These are phyloP conservation scores for Coemansia sp. DNA, from an alignment of 192 early-diverging fungal genomes.

Conservation along the genomic window DNA sequence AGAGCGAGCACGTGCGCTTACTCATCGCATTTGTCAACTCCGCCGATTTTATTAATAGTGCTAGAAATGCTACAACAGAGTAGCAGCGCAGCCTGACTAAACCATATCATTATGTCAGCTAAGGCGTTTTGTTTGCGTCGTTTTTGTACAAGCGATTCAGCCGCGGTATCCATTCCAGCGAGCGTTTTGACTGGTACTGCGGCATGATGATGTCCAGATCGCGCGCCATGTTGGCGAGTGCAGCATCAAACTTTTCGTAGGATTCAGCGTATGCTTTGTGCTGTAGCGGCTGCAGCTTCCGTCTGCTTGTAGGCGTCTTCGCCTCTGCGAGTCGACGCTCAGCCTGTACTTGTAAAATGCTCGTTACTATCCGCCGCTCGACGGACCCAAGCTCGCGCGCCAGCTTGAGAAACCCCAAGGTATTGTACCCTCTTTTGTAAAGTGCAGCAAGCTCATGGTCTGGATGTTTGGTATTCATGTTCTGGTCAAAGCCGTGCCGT, in stretches of 20 bases:
- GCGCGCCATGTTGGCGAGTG: constrained; percentile 22
- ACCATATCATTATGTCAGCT: background rate
- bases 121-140: background rate
- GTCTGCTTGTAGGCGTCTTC: constrained; percentile 19
- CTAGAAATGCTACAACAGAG: background rate
- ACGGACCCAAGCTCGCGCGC: constrained; percentile 45
- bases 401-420: constrained; percentile 48
- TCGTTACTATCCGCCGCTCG: constrained; percentile 25
- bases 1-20: background rate
- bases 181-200: constrained; percentile 8
- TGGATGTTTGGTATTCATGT: background rate
- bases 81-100: background rate
- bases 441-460: constrained; percentile 3
- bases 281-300: constrained; percentile 17
- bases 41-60: too few relatives aligned
- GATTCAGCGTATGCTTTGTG: constrained; percentile 8
- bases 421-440: constrained; percentile 40
- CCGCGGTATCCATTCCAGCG: constrained; percentile 43
- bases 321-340: constrained; percentile 12
- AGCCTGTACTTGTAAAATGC: constrained; percentile 15
- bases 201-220: constrained; percentile 44
- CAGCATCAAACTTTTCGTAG: constrained; percentile 18
- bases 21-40: background rate
- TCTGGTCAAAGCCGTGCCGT: constrained; percentile 36
- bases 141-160: constrained; percentile 18